Base-by-base conservation (phyloP, 2,329 filamentous ascomycete species). In the Orbilia quercus region DNA sequence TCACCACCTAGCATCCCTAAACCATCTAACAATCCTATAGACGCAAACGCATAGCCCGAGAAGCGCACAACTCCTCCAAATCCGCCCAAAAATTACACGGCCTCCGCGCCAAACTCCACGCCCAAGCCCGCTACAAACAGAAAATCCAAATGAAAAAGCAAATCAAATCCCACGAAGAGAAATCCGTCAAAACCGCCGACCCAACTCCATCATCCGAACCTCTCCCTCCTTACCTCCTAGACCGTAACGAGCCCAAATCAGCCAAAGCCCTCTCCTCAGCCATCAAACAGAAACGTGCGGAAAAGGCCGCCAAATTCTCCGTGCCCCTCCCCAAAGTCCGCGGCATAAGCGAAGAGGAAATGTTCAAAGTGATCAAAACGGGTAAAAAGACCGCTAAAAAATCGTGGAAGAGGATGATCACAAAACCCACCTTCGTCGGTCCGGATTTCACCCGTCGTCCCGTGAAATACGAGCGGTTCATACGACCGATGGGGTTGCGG, bases 131-230 rank as follows among this genome's bases (percentile, higher is more conserved):
- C 23, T 91, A 92, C 84, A 90, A 93, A 81, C 93, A 99, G 85
- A 99, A 99, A 89, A 96, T 96, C 80, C 92, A 96, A 86, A 93
- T 96, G 90, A 90, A 90, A 82, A 96, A 96, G 86, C 85, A 89
- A 79, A 96, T 99, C 86, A 91, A 91, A 83, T 90, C 91, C 47
- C 91, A 96, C 84, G 95, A 99, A 83, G 91, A 97, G 85, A 89
- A 92, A 83, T 96, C 97, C 80, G 89, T 98, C 84, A 96, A 98
- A 84, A 91, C 90, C 7, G 84, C 87, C 31, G 89, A 89, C 63
- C 88, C 90, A 76, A 87, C 90, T 78, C 90, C 95, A 82, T 91
- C 93, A 74, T 88, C 88, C 23, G 91, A 91, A 54, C 91, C 95
- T 66, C 85, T 98, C 78, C 95, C 95, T 57, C 89, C 92, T 78